A percentile compares a stretch with the other conserved stretches of the same genome.
Evolutionary conservation across 2,329 filamentous ascomycete genomes (phyloP).

Genomic region (Fusarium albidum): DNA sequence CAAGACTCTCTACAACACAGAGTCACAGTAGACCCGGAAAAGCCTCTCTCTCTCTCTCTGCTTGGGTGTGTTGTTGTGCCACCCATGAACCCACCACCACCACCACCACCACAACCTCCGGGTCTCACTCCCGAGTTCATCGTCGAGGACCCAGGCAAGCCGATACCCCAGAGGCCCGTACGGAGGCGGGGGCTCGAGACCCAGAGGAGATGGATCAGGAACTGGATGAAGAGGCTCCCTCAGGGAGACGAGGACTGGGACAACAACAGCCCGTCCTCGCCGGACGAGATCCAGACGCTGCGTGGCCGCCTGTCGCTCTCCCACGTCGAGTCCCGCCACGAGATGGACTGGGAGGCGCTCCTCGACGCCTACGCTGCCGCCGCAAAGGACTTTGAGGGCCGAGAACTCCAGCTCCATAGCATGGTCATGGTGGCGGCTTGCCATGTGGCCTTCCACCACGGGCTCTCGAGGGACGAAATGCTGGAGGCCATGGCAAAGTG

Average conservation of each 20-base stretch:
- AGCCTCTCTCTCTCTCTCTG: no score
- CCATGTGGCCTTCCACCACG: conserved; percentile 36
- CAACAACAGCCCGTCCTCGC: conserved; percentile 35
- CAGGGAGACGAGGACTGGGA: conserved; percentile 40
- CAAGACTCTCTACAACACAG: no score
- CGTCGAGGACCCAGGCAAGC: conserved; percentile 36
- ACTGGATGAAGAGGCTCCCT: conserved; percentile 39
- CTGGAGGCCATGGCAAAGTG: conserved; percentile 37
- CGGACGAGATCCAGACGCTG: conserved; percentile 31
- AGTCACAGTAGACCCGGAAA: conserved; percentile 11
- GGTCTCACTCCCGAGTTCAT: conserved; percentile 37
- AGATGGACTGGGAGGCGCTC: conserved; percentile 38
- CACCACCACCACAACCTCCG: conserved; percentile 30
- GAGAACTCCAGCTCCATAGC: conserved; percentile 37
- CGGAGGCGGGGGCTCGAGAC: conserved; percentile 37
- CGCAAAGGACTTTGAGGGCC: conserved; percentile 34
- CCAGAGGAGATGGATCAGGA: conserved; percentile 37
- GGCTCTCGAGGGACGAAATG: conserved; percentile 31
- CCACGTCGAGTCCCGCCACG: conserved; percentile 27
- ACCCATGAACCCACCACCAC: conserved; percentile 32
- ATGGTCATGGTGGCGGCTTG: conserved; percentile 40
- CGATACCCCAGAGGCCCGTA: conserved; percentile 35
- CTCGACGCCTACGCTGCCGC: conserved; percentile 36
- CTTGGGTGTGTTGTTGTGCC: conserved; percentile 21
- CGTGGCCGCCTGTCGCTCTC: conserved; percentile 32